These are phyloP conservation scores for Vigna reflexopilosa DNA, from an alignment of 306 rosid genomes.

Conservation along the genomic window DNA sequence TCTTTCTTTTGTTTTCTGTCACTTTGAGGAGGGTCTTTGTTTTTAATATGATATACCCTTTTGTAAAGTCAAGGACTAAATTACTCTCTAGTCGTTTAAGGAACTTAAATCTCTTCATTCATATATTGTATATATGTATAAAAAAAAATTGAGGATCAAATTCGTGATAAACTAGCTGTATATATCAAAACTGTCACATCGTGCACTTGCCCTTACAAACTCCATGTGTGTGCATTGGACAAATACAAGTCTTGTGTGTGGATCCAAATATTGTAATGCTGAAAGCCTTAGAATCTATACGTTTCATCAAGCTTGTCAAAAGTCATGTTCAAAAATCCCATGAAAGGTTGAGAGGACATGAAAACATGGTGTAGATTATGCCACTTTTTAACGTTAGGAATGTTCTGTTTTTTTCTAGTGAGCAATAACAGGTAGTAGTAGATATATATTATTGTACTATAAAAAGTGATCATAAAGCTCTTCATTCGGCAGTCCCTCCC, in stretches of 20 bases:
- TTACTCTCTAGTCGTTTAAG: not conserved
- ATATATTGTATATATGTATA: no score
- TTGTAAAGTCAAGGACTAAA: no score
- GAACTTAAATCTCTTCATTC: not conserved
- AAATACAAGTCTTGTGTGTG: not conserved
- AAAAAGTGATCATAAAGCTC: conserved; percentile 75
- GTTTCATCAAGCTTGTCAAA: conserved; percentile 33
- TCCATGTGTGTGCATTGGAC: not conserved
- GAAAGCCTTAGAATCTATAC: conserved; percentile 12
- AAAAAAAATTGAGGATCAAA: not conserved
- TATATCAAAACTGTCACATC: not conserved
- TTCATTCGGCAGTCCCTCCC: conserved; percentile 56
- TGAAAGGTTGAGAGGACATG: conserved; percentile 51
- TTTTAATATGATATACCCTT: not conserved
- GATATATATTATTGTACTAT: conserved; percentile 42
- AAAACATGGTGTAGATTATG: conserved; percentile 57
- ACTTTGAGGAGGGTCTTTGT: not conserved
- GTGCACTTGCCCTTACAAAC: not conserved
- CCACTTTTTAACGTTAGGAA: conserved; percentile 81
- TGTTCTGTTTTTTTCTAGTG: conserved; percentile 54
- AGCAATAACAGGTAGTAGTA: conserved; percentile 9
- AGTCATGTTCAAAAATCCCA: conserved; percentile 32
- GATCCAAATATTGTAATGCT: conserved; percentile 10
- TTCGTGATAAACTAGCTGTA: not conserved
- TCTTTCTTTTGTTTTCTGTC: not conserved